Percentiles rank a stretch among this genome's conserved stretches.
These are phyloP conservation scores for Bothriochloa decipiens DNA, from an alignment of 176 grass and related monocot genomes.

Conservation along the genomic window DNA sequence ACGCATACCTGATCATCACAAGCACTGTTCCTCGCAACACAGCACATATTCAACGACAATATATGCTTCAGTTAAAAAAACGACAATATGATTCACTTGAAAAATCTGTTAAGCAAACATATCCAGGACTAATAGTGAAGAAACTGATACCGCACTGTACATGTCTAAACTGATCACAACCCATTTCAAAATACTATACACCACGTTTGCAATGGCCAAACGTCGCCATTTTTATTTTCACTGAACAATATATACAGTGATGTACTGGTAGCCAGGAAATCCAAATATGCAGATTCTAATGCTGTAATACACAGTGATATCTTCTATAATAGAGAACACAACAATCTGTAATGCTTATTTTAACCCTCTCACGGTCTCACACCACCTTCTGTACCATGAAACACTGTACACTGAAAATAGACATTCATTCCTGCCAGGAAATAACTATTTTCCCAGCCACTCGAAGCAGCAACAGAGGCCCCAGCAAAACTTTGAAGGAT, in stretches of 20 bases:
- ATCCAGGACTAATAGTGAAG: background rate
- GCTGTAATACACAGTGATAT: background rate
- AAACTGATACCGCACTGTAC: background rate
- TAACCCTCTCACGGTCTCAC: background rate
- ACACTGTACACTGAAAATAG: background rate
- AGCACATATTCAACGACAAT: background rate
- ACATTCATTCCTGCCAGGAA: background rate
- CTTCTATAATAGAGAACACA: slow-evolving; percentile 7
- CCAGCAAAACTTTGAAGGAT: slow-evolving; percentile 80
- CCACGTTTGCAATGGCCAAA: background rate
- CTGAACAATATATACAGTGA: background rate
- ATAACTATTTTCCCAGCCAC: slow-evolving; percentile 57
- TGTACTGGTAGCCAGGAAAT: background rate
- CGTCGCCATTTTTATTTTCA: slow-evolving; percentile 9
- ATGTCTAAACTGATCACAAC: background rate
- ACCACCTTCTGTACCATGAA: background rate
- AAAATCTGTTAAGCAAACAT: background rate
- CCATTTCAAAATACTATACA: background rate
- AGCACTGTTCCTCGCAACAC: background rate
- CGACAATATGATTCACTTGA: background rate
- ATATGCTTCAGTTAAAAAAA: background rate
- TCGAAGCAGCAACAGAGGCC: slow-evolving; percentile 94
- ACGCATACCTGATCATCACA: background rate
- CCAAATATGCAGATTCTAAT: slow-evolving; percentile 15
- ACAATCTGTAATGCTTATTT: slow-evolving; percentile 15